Evolutionary conservation across 75 land plant species (phyloP), one percentile per base, ranked within the genome.

Genomic region (Pinus taeda): DNA sequence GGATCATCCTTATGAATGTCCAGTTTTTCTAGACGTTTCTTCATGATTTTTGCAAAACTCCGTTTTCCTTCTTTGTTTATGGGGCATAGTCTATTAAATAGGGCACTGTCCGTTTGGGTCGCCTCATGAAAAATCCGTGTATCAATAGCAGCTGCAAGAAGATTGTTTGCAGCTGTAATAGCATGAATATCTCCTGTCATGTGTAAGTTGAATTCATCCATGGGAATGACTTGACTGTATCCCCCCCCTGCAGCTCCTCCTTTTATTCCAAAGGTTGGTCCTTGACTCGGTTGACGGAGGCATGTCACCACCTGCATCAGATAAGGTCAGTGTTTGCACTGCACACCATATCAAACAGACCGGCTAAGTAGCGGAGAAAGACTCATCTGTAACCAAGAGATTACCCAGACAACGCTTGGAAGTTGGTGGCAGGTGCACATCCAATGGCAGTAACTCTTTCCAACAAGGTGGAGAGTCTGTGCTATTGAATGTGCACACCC

Each of bases 171-270:
- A 64, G 99, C 99, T 24, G 99, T 96, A 33, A 96, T 96, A 36
- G 99, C 99, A 88, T 96, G 99, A 17, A 96, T 96, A 77, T 96
- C 99, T 49, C 95, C 99, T 22, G 97, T 96, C 63, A 96, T 67
- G 72, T 97, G 99, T 37, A 97, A 90, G 79, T 97, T 97, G 81
- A 97, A 97, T 80, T 97, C 99, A 73, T 97, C 99, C 99, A 97
- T 97, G n/a, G 99, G 99, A 36, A 97, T 94, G 24, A 97, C 99
- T 80, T 97, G 97, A 74, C 97, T 94, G 80, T 94, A 97, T 57
- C 97, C 99, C 12, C 99, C 99, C 66, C 99, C 99, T 30, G 97
- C 99, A 56, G 99, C 99, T 67, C 99, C 99, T 21, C 97, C 99
- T 78, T 97, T 97, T 78, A 97, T 97, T 70, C 99, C 99, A 84